phyloP scores from a whole-genome alignment of 2,329 filamentous ascomycete species.

The Colletotrichum ledebouriae region DNA sequence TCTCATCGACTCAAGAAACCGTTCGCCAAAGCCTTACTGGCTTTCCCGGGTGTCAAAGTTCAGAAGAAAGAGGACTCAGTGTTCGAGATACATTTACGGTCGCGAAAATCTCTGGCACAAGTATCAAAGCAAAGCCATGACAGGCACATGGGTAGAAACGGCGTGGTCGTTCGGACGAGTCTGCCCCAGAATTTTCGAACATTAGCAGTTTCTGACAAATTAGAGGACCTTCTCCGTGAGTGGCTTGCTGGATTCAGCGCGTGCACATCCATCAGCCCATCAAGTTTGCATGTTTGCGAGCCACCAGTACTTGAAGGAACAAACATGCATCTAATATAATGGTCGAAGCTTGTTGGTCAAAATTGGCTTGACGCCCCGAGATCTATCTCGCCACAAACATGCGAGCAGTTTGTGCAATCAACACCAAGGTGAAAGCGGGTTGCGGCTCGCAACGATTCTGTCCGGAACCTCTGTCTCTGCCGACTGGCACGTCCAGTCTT shows the following conservation, averaged over 20 bases:
- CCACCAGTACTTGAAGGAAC: not conserved
- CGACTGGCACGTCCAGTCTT: not conserved
- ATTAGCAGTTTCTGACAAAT: slow-evolving; percentile 5
- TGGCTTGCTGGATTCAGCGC: slow-evolving; percentile 5
- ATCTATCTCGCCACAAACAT: slow-evolving; percentile 22
- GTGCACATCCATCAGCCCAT: slow-evolving; percentile 3
- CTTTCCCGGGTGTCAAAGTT: slow-evolving; percentile 5
- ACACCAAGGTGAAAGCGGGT: not conserved
- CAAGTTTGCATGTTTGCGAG: slow-evolving; percentile 16
- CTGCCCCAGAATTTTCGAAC: slow-evolving; percentile 5
- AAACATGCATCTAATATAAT: slow-evolving; percentile 2
- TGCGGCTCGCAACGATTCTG: not conserved
- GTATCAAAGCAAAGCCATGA: slow-evolving; percentile 1
- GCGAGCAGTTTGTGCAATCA: slow-evolving; percentile 16
- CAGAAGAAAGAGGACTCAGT: slow-evolving; percentile 18
- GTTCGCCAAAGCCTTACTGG: slow-evolving; percentile 4
- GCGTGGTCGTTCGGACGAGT: slow-evolving; percentile 28
- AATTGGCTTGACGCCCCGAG: slow-evolving; percentile 7
- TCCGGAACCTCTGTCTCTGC: slow-evolving; percentile 5
- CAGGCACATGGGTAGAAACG: slow-evolving; percentile 14
- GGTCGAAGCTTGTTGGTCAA: not conserved
- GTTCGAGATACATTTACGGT: slow-evolving; percentile 1
- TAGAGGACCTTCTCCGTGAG: not conserved
- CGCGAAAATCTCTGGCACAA: slow-evolving; percentile 7
- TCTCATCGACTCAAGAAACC: slow-evolving; percentile 6